phyloP scores from a whole-genome alignment of 23 red algal genomes.

The Gracilaria caudata region DNA sequence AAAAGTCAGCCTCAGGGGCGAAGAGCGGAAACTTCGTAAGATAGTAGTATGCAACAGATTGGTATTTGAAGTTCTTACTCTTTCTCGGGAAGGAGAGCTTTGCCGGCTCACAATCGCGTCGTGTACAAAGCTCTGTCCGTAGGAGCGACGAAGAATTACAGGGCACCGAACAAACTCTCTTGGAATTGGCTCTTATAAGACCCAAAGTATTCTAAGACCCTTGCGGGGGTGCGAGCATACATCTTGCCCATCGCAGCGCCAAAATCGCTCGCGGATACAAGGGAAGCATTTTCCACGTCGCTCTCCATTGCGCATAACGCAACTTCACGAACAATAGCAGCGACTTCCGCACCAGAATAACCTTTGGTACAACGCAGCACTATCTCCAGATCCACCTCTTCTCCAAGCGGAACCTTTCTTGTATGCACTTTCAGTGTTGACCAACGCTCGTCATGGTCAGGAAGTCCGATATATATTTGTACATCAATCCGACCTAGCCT shows the following conservation, averaged over 20 bases:
- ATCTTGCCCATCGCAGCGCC: conserved; percentile 48
- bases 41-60: too few relatives aligned
- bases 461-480: conserved; percentile 87
- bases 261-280: conserved; percentile 63
- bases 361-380: conserved; percentile 26
- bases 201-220: conserved; percentile 63
- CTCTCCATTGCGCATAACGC: conserved; percentile 78
- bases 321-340: conserved; percentile 87
- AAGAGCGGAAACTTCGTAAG: too few relatives aligned
- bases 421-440: conserved; percentile 81
- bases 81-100: too few relatives aligned
- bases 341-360: conserved; percentile 92
- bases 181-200: conserved; percentile 41
- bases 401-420: conserved; percentile 65
- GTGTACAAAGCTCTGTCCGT: too few relatives aligned
- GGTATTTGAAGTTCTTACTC: too few relatives aligned
- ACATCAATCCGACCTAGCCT: conserved; percentile 90
- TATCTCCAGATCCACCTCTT: conserved; percentile 43
- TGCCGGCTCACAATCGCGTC: too few relatives aligned
- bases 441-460: conserved; percentile 60
- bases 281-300: conserved; percentile 50
- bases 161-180: neutral
- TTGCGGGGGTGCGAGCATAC: conserved; percentile 43
- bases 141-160: neutral
- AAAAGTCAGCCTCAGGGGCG: too few relatives aligned